A percentile compares a stretch with the other conserved stretches of the same genome.
Evolutionary conservation across 495 filamentous ascomycete species (phyloP).

Genomic region (Aspergillus homomorphus): DNA sequence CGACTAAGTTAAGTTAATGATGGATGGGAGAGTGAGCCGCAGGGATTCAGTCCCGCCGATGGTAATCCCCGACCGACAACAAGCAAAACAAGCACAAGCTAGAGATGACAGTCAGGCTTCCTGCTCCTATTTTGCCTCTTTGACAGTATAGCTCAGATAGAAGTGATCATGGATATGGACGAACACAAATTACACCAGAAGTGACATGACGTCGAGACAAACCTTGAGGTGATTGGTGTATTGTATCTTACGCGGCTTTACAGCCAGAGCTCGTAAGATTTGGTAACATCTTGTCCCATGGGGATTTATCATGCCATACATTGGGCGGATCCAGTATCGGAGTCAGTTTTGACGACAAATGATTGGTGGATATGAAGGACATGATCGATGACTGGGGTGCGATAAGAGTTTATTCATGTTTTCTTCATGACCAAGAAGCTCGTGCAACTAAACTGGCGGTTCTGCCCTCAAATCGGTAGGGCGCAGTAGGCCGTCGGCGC

Average conservation of each 20-base stretch:
- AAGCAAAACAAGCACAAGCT: background rate
- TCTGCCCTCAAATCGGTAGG: too few relatives aligned
- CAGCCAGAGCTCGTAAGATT: background rate
- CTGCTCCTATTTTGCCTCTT: background rate
- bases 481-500: background rate
- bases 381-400: too few relatives aligned
- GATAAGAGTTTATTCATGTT: background rate
- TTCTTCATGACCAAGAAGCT: background rate
- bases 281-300: background rate
- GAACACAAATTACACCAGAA: background rate
- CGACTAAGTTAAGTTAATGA: too few relatives aligned
- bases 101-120: background rate
- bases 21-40: too few relatives aligned
- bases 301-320: background rate
- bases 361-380: too few relatives aligned
- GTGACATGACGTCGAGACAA: constrained; percentile 19
- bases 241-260: background rate
- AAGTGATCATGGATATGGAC: background rate
- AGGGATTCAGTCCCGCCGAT: too few relatives aligned
- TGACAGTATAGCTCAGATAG: background rate
- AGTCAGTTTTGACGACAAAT: background rate
- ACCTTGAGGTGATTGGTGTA: constrained; percentile 14
- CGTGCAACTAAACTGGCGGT: background rate
- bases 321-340: background rate
- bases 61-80: background rate